These are phyloP conservation scores for Solanum ahanhuiri DNA, from an alignment of 257 asterid species.

Conservation along the genomic window DNA sequence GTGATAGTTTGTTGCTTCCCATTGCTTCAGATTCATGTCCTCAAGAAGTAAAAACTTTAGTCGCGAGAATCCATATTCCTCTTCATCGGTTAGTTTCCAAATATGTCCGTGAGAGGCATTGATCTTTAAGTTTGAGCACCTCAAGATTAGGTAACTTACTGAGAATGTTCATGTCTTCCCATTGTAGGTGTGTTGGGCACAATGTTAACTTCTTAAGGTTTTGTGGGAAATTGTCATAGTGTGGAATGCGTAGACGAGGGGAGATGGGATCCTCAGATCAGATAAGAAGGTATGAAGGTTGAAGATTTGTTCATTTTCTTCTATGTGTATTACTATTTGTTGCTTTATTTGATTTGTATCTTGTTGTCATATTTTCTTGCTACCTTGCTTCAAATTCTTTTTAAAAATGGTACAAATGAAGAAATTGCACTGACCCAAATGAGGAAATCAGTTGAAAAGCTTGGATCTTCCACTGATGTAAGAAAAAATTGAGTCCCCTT, in stretches of 20 bases:
- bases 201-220: too few relatives aligned
- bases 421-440: constrained; percentile 41
- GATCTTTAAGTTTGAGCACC: not conserved
- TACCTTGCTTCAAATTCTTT: too few relatives aligned
- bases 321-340: too few relatives aligned
- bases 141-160: not conserved
- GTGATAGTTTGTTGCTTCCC: not conserved
- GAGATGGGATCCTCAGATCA: too few relatives aligned
- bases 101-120: not conserved
- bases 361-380: too few relatives aligned
- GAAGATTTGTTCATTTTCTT: too few relatives aligned
- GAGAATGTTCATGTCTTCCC: not conserved
- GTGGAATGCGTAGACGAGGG: too few relatives aligned
- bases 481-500: not conserved
- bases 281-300: too few relatives aligned
- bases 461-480: constrained; percentile 57
- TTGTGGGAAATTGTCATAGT: too few relatives aligned
- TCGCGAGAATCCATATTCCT: not conserved
- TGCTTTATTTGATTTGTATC: too few relatives aligned
- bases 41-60: not conserved
- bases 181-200: not conserved
- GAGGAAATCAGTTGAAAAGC: constrained; percentile 53
- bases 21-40: not conserved
- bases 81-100: not conserved
- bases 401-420: not conserved